Conservation (phyloP, 768 basidiomycete genomes). For the Hypholoma fasciculare region DNA sequence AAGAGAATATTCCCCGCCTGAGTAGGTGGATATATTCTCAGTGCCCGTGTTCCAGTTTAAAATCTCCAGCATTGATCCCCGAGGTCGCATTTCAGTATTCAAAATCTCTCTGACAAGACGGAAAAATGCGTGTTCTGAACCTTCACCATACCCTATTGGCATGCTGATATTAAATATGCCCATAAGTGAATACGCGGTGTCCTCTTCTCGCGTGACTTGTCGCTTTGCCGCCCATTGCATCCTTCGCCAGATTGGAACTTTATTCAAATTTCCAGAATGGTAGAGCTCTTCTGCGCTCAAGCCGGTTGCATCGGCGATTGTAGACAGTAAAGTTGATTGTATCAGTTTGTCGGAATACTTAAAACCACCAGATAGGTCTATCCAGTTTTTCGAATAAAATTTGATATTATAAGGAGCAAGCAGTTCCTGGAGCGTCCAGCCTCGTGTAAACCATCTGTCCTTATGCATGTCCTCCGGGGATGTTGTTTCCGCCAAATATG, state of each 20-base stretch:
- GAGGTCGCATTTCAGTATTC: not conserved
- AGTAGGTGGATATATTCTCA: no score
- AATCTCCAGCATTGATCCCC: no score
- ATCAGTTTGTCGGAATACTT: not conserved
- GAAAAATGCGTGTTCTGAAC: not conserved
- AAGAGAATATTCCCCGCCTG: no score
- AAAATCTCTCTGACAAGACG: not conserved
- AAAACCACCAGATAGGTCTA: not conserved
- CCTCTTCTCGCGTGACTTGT: not conserved
- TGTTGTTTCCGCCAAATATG: not conserved
- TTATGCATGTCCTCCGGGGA: not conserved
- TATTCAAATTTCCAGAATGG: not conserved
- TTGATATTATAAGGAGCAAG: not conserved
- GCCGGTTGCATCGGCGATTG: not conserved
- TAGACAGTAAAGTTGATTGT: not conserved
- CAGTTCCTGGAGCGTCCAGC: not conserved
- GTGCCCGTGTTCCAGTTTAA: no score
- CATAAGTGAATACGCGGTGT: constrained; percentile 2
- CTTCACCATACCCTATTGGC: not conserved
- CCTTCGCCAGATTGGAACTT: not conserved
- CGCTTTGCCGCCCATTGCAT: constrained; percentile 4
- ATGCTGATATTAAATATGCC: not conserved
- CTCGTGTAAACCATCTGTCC: not conserved
- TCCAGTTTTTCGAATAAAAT: not conserved
- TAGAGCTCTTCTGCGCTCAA: not conserved